phyloP scores from a whole-genome alignment of 2,329 filamentous ascomycete species.

The Paraconiothyrium sp. region DNA sequence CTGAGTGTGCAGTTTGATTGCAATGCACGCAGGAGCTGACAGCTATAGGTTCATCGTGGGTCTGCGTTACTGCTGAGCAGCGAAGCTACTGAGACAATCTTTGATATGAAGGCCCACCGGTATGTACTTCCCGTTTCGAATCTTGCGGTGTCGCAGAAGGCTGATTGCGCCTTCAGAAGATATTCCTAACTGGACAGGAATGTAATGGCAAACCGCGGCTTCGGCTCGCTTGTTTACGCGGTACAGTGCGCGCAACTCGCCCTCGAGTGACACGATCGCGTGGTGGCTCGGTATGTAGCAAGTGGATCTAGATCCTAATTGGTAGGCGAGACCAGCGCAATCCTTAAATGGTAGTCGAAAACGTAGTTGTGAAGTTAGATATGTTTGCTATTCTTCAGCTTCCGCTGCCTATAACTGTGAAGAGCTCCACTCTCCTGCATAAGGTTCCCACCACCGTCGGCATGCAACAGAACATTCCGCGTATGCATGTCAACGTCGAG shows the following conservation, averaged over 20 bases:
- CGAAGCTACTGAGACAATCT: slow-evolving; percentile 15
- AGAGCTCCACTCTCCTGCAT: not conserved
- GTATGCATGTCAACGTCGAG: slow-evolving; percentile 7
- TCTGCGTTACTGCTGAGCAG: slow-evolving; percentile 28
- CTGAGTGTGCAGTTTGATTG: slow-evolving; percentile 27
- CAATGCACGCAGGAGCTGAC: slow-evolving; percentile 21
- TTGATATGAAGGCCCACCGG: slow-evolving; percentile 14
- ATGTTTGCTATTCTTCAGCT: slow-evolving; percentile 5
- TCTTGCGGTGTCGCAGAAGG: slow-evolving; percentile 18
- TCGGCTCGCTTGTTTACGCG: slow-evolving; percentile 20
- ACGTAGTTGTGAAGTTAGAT: not conserved
- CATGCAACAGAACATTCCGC: slow-evolving; percentile 9
- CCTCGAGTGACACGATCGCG: slow-evolving; percentile 28
- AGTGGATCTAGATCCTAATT: slow-evolving; percentile 6
- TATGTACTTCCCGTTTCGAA: slow-evolving; percentile 15
- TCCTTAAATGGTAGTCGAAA: slow-evolving; percentile 12
- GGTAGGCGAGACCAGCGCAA: slow-evolving; percentile 10
- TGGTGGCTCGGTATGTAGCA: slow-evolving; percentile 23
- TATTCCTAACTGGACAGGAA: slow-evolving; percentile 8
- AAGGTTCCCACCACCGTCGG: not conserved
- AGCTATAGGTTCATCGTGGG: slow-evolving; percentile 15
- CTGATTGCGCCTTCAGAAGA: slow-evolving; percentile 5
- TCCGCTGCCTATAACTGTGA: not conserved
- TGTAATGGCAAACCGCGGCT: slow-evolving; percentile 18
- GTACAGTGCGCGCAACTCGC: slow-evolving; percentile 17